Evolutionary conservation across 345 rosid species (phyloP), one percentile per base, ranked within the genome.

Genomic region (Populus simonii): DNA sequence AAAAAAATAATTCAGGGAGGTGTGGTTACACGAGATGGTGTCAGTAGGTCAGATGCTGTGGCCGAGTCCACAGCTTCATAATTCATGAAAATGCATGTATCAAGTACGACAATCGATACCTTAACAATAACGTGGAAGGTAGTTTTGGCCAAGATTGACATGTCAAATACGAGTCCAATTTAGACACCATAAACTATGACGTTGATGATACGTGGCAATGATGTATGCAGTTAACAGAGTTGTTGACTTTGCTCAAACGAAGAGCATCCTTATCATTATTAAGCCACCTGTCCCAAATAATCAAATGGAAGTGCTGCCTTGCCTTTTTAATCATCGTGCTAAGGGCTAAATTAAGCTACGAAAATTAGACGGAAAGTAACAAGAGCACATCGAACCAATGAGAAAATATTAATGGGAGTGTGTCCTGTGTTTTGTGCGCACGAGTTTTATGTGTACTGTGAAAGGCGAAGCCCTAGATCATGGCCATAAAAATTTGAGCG

Each of bases 11-110:
- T 53, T 72, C 66, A 72, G 31, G 1, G 79, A 41, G 76, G 69
- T 67, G 70, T n/a, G 29, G 18, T 66, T 73, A 59, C 68, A 76
- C 29, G 78, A 57, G 73, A 67, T 27, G 38, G 29, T 16, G 63
- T 71, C 61, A 57, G 29, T 29, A 38, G 61, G 45, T 72, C 49
- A 55, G 72, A 33, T 67, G 49, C 67, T 36, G 74, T 35, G 68
- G 74, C 76, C 53, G 69, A 72, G 38, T 76, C 67, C 73, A 72
- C 68, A 20, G 77, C 66, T 67, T 72, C 38, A 43, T 23, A 43
- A 55, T 57, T 76, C 78, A 69, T 11, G 20, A 59, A 33, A 57
- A 43, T 6, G 66, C 10, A 68, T 4, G 36, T 68, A 31, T 70
- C 82, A 41, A 74, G 74, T 59, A 74, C 78, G 47, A 20, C 43